Percentiles rank a stretch among this genome's conserved stretches.
Conservation (phyloP, 1,284 basidiomycete species). For the Coniferiporia sulphurascens region DNA sequence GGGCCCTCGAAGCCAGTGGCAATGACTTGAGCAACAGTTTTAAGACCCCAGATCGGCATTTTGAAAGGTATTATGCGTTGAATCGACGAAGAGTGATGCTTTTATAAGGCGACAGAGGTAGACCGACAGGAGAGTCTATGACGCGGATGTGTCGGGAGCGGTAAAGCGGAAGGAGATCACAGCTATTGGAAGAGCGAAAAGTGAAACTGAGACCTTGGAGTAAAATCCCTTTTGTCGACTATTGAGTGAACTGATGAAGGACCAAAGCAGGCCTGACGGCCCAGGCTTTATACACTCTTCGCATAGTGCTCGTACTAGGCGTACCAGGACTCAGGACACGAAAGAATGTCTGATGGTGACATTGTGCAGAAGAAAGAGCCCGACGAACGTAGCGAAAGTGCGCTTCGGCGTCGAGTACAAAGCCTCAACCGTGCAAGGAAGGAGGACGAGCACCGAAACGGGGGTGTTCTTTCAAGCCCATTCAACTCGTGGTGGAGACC, state of each 20-base stretch:
- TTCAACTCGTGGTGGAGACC: conserved; percentile 8
- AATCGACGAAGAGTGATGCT: neutral
- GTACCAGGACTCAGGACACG: too few species aligned
- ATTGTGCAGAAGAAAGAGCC: neutral
- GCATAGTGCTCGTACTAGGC: neutral
- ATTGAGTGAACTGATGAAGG: neutral
- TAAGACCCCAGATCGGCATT: conserved; percentile 20
- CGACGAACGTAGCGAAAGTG: conserved; percentile 2
- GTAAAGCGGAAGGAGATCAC: neutral
- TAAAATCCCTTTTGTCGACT: neutral
- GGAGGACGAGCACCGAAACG: neutral
- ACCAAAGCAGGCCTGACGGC: neutral
- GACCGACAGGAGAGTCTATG: neutral
- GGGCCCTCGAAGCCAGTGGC: conserved; percentile 19
- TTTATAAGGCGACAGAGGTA: neutral
- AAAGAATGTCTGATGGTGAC: conserved; percentile 5
- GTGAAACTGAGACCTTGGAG: conserved; percentile 7
- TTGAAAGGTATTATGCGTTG: neutral
- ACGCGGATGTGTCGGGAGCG: conserved; percentile 6
- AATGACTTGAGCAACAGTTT: conserved; percentile 20
- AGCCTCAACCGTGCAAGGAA: conserved; percentile 1
- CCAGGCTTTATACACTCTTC: conserved; percentile 8
- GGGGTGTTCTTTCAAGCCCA: conserved; percentile 7
- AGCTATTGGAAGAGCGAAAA: neutral
- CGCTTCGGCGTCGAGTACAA: conserved; percentile 14